These are phyloP conservation scores for Bolboschoenoplectus hybrid DNA, from an alignment of 202 grass and related monocot species.

Conservation along the genomic window DNA sequence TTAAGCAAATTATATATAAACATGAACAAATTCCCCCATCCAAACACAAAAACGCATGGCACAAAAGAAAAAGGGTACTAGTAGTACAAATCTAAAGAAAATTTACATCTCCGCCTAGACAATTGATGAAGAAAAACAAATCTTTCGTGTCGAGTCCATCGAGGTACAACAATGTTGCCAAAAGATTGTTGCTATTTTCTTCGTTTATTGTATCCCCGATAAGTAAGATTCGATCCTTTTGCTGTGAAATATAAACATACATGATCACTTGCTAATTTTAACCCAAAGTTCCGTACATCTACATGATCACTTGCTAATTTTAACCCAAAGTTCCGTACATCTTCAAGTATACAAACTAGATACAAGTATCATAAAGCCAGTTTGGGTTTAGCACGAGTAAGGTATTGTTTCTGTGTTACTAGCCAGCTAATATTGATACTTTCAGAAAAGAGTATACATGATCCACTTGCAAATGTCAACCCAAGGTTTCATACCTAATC, in stretches of 20 bases:
- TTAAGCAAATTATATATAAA: not conserved
- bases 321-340: not conserved
- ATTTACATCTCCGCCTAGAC: constrained; percentile 94
- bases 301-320: constrained; percentile 4
- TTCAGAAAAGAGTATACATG: not conserved
- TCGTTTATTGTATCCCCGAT: constrained; percentile 83
- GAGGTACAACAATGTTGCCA: constrained; percentile 87
- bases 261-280: no score
- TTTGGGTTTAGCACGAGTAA: not conserved
- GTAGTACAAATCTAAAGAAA: constrained; percentile 11
- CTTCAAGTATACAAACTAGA: constrained; percentile 29
- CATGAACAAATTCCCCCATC: constrained; percentile 17
- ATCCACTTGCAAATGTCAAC: not conserved
- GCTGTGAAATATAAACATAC: constrained; percentile 53
- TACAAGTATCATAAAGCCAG: constrained; percentile 21
- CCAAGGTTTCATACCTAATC: constrained; percentile 2
- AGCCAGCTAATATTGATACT: not conserved
- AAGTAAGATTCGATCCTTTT: constrained; percentile 81
- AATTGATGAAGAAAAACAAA: constrained; percentile 90
- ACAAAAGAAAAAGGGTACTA: constrained; percentile 28
- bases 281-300: no score
- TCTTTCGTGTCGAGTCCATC: constrained; percentile 81
- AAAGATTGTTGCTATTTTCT: constrained; percentile 82
- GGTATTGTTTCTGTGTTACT: not conserved
- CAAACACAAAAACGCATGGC: constrained; percentile 24